These are phyloP conservation scores for Thymus mandschuricus DNA, from an alignment of 257 asterid species.

Conservation along the genomic window DNA sequence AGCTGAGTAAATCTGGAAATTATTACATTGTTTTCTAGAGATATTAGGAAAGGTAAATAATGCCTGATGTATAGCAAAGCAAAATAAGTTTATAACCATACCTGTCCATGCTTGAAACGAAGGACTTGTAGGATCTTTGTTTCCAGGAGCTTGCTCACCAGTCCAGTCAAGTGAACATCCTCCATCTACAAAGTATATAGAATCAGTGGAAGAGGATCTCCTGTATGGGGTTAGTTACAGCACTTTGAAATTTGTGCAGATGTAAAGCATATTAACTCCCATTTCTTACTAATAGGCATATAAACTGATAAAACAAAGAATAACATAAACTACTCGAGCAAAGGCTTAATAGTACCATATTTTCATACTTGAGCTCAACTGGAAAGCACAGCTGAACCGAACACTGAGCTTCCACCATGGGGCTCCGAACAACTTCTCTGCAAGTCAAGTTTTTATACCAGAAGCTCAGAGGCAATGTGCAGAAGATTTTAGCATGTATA, in stretches of 20 bases:
- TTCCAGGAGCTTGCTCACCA: conserved; percentile 93
- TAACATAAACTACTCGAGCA: conserved; percentile 11
- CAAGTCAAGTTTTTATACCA: conserved; percentile 39
- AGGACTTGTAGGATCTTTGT: conserved; percentile 90
- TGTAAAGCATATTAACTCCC: not conserved
- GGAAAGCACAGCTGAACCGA: conserved; percentile 97
- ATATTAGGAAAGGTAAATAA: conserved; percentile 25
- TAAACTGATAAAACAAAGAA: not conserved
- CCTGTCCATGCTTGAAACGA: conserved; percentile 95
- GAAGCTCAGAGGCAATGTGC: conserved; percentile 29
- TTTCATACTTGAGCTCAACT: conserved; percentile 78
- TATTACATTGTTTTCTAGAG: conserved; percentile 28
- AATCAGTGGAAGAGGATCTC: conserved; percentile 26
- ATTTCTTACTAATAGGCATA: conserved; percentile 11
- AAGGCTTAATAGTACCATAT: conserved; percentile 53
- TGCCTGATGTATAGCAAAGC: conserved; percentile 16
- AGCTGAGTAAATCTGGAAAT: conserved; percentile 79
- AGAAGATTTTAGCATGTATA: not conserved
- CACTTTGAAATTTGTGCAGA: conserved; percentile 4
- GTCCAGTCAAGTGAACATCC: conserved; percentile 83
- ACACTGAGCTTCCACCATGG: conserved; percentile 98
- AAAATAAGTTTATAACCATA: conserved; percentile 27
- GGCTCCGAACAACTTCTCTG: conserved; percentile 91
- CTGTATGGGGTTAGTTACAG: not conserved
- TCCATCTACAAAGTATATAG: conserved; percentile 60